Evolutionary conservation across 352 stramenopile species (phyloP), one percentile per base, ranked within the genome.

Genomic region (Nothophytophthora sp.): DNA sequence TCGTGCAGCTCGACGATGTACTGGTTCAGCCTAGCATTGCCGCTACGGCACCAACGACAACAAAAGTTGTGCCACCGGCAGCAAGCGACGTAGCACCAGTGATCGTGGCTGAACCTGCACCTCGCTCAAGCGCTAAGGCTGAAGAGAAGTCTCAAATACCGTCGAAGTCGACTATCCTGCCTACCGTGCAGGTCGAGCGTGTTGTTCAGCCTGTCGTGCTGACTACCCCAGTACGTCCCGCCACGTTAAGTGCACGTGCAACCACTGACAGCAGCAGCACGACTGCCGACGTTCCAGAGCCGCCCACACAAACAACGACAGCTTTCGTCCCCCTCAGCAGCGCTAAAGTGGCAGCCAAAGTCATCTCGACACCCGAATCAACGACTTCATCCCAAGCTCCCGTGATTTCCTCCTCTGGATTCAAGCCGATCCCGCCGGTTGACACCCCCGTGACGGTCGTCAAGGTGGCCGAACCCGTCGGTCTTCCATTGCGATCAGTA

Each of bases 101-200:
- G n/a, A n/a, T n/a, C n/a, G n/a, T n/a, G n/a, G n/a, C n/a, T n/a
- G n/a, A n/a, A n/a, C n/a, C n/a, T n/a, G n/a, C n/a, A n/a, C n/a
- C n/a, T n/a, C n/a, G n/a, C n/a, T n/a, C n/a, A n/a, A n/a, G n/a
- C n/a, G 10, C n/a, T 18, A 44, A 36, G 45, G 16, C 22, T 25
- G n/a, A 2, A 46, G 28, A 44, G 5, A n/a, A 37, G 8, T 24
- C 23, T 23, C 11, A 30, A 13, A 55, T 10, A 15, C 19, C 40
- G 23, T 62, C 52, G 3, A 39, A 63, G 33, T 63, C 58, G 11
- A 67, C 33, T 35, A 20, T 67, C 16, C 11, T 67, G 9, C 58
- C 58, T 41, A 50, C 34, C 18, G 34, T 67, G 49, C 33, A 58
- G 53, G n/a, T 59, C 4, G 52, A 67, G 35, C 44, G 25, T 45